These are phyloP conservation scores for Kuraishia ogatae DNA, from an alignment of 805 yeast genomes.

Conservation along the genomic window DNA sequence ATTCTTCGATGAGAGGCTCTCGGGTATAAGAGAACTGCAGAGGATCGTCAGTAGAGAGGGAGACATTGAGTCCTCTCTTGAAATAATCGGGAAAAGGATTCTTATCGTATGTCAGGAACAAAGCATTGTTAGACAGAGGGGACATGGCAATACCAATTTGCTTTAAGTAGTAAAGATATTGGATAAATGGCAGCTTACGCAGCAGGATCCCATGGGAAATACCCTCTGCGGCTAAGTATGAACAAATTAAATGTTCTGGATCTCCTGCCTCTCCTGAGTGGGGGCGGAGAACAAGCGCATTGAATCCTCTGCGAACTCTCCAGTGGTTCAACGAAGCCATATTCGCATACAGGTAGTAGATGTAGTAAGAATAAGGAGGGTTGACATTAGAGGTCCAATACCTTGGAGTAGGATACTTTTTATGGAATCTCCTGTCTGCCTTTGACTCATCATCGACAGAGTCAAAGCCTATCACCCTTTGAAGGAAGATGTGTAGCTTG, in stretches of 20 bases:
- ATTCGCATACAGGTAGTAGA: constrained; percentile 84
- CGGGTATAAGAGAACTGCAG: constrained; percentile 94
- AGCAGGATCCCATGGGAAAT: constrained; percentile 92
- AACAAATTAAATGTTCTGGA: constrained; percentile 90
- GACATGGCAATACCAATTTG: constrained; percentile 99
- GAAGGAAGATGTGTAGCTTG: constrained; percentile 80
- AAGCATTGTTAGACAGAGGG: constrained; percentile 92
- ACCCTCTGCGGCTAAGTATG: constrained; percentile 83
- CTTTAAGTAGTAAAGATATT: constrained; percentile 85
- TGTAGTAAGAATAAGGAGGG: constrained; percentile 96
- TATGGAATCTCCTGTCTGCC: constrained; percentile 72
- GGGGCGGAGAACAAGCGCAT: constrained; percentile 91
- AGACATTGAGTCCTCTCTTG: constrained; percentile 88
- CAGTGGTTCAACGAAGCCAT: constrained; percentile 79
- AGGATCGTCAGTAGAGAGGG: constrained; percentile 96
- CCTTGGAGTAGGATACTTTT: constrained; percentile 78
- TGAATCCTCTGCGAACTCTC: constrained; percentile 67
- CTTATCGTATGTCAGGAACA: constrained; percentile 92
- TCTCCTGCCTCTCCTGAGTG: constrained; percentile 99
- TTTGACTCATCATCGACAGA: constrained; percentile 98
- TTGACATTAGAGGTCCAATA: constrained; percentile 72
- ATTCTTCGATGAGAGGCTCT: constrained; percentile 96
- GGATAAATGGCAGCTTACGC: constrained; percentile 91
- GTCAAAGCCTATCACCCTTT: constrained; percentile 95
- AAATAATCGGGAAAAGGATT: constrained; percentile 91